Percentiles rank a stretch among this genome's conserved stretches.
These are phyloP conservation scores for Yarrowia keelungensis DNA, from an alignment of 805 yeast species.

Conservation along the genomic window DNA sequence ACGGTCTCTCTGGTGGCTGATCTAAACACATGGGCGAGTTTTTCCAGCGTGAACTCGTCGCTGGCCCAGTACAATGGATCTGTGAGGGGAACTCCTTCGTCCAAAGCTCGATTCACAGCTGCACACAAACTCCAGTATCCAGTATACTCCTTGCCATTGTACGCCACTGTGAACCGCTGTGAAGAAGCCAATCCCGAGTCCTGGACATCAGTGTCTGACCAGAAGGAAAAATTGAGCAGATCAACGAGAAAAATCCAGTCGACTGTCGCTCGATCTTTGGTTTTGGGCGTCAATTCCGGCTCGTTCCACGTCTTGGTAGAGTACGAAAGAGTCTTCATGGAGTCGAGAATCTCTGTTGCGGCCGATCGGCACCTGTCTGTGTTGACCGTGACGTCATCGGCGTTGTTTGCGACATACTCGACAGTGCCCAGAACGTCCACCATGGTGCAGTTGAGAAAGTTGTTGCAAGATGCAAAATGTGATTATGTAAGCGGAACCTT, in stretches of 20 bases:
- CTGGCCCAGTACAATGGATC: conserved; percentile 50
- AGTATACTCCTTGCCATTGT: conserved; percentile 50
- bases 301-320: conserved; percentile 51
- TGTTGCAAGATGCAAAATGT: no score
- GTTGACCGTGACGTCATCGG: conserved; percentile 49
- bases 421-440: conserved; percentile 46
- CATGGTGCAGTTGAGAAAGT: neutral
- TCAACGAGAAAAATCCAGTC: conserved; percentile 56
- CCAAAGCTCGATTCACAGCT: conserved; percentile 54
- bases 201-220: conserved; percentile 51
- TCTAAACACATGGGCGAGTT: conserved; percentile 47
- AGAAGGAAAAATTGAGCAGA: conserved; percentile 54
- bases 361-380: conserved; percentile 46
- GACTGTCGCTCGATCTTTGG: conserved; percentile 41
- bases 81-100: conserved; percentile 52
- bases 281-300: conserved; percentile 50
- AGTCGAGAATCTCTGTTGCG: conserved; percentile 46
- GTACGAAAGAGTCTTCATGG: conserved; percentile 48
- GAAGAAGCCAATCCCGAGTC: conserved; percentile 48
- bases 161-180: conserved; percentile 50
- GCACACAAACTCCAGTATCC: conserved; percentile 58
- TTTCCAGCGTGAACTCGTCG: conserved; percentile 45
- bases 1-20: conserved; percentile 48
- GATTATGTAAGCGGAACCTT: no score
- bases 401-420: conserved; percentile 45